Conservation (phyloP, 2,329 filamentous ascomycete species). For the Aspergillus sp. region DNA sequence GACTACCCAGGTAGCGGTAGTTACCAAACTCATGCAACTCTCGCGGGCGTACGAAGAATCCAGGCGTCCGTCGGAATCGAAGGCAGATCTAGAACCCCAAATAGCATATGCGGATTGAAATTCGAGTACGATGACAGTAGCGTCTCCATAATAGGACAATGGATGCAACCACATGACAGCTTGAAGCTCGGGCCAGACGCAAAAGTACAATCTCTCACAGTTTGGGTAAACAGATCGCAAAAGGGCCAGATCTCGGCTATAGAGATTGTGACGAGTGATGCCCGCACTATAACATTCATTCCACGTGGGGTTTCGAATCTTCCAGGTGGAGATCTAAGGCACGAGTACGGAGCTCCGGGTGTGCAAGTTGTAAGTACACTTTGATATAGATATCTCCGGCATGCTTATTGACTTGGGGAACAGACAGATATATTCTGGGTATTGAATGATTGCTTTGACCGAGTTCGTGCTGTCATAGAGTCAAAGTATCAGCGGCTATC, state of each 20-base stretch:
- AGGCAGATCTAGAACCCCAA: slow-evolving; percentile 2
- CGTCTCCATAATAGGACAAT: slow-evolving; percentile 11
- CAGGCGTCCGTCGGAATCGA: slow-evolving; percentile 5
- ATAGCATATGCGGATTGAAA: slow-evolving; percentile 11
- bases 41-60: slow-evolving; percentile 8
- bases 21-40: slow-evolving; percentile 14
- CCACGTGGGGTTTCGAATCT: neutral
- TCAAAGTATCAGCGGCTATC: neutral
- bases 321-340: neutral
- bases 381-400: no score
- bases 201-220: slow-evolving; percentile 4
- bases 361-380: neutral
- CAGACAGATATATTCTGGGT: slow-evolving; percentile 14
- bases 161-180: neutral
- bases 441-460: slow-evolving; percentile 1
- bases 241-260: slow-evolving; percentile 7
- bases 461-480: slow-evolving; percentile 4
- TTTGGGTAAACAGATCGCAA: slow-evolving; percentile 8
- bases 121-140: slow-evolving; percentile 9
- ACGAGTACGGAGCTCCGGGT: slow-evolving; percentile 2
- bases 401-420: neutral
- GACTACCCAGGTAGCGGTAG: neutral
- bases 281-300: slow-evolving; percentile 2
- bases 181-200: slow-evolving; percentile 7
- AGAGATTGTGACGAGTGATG: slow-evolving; percentile 1